Conservation (phyloP, 345 rosid genomes). For the Syzygium grande region DNA sequence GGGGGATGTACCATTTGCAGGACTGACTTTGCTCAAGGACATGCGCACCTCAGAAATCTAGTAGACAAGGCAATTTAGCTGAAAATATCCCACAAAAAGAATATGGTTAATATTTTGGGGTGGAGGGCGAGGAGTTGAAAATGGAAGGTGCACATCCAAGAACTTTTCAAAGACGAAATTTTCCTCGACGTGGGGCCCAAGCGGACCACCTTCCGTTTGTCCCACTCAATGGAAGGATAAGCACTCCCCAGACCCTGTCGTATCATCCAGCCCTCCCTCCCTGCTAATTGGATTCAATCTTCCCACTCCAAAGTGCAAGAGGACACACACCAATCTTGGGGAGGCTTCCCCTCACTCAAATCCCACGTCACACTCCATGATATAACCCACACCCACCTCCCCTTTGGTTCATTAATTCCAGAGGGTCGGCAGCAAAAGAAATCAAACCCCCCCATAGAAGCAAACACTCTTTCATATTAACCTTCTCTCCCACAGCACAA, state of each 20-base stretch:
- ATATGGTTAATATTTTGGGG: not conserved
- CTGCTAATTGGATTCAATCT: not conserved
- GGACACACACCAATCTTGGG: constrained; percentile 13
- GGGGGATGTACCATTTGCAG: not conserved
- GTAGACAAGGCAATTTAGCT: not conserved
- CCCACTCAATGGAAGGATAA: constrained; percentile 25
- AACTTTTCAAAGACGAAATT: not conserved
- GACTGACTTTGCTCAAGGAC: not conserved
- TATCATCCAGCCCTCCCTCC: not conserved
- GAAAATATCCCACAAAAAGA: not conserved
- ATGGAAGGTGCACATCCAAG: not conserved
- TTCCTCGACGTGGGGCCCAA: constrained; percentile 14
- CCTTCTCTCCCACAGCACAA: not conserved
- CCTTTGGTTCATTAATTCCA: not conserved
- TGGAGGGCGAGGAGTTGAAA: not conserved
- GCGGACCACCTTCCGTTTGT: constrained; percentile 19
- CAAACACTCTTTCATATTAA: not conserved
- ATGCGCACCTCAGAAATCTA: not conserved
- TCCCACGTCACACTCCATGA: constrained; percentile 14
- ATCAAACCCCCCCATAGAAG: not conserved
- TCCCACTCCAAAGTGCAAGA: constrained; percentile 7
- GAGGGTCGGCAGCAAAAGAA: not conserved
- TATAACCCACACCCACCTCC: not conserved
- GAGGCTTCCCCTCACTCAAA: not conserved
- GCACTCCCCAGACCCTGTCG: constrained; percentile 7